These are phyloP conservation scores for Geotrichum histeridarum DNA, from an alignment of 1,139 yeast genomes.

Conservation along the genomic window DNA sequence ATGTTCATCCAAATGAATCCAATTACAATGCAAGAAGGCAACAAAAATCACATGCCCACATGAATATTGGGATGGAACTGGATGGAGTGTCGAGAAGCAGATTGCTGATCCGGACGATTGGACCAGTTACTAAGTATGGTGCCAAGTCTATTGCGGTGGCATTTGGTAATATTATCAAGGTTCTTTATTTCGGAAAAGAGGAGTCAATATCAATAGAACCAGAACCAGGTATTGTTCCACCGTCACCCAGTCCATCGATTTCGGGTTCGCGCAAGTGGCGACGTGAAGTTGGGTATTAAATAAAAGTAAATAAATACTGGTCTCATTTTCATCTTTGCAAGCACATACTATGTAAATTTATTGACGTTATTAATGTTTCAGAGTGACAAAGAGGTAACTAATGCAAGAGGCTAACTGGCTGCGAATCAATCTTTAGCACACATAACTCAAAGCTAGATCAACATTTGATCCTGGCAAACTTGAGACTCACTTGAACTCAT, in stretches of 20 bases:
- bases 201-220: constrained; percentile 32
- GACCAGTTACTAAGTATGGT: constrained; percentile 62
- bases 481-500: no score
- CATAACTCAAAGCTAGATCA: no score
- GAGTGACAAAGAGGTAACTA: no score
- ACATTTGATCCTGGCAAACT: no score
- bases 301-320: neutral
- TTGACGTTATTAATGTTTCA: no score
- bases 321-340: no score
- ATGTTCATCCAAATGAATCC: constrained; percentile 50
- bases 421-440: no score
- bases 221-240: constrained; percentile 4
- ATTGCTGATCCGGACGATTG: constrained; percentile 46
- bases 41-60: constrained; percentile 4
- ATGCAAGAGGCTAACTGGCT: no score
- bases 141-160: constrained; percentile 70
- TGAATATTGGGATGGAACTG: constrained; percentile 17
- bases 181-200: constrained; percentile 64
- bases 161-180: constrained; percentile 66
- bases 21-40: neutral
- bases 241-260: constrained; percentile 6
- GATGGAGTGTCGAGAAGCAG: constrained; percentile 23
- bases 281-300: constrained; percentile 18
- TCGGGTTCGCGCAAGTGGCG: constrained; percentile 16
- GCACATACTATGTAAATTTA: no score